Evolutionary conservation across 768 basidiomycete genomes (phyloP), one percentile per base, ranked within the genome.

Genomic region (Leccinellum albellum): DNA sequence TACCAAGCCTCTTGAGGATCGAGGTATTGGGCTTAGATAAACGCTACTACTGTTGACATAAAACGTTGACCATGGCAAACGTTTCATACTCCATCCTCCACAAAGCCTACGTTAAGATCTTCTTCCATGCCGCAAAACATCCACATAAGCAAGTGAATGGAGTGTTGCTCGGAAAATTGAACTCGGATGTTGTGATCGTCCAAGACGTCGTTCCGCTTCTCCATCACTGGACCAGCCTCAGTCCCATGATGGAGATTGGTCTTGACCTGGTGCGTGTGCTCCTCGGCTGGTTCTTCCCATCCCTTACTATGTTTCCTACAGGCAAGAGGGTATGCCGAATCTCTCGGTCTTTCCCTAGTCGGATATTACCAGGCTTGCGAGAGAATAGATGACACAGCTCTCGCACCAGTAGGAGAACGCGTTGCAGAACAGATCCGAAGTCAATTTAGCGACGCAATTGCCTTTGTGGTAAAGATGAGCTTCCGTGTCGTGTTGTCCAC

Each of bases 201-300:
- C 73, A 76, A 50, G 89, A 93, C 65, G 80, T 84, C 3, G 76
- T 94, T 37, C 91, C 91, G 15, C 76, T 94, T 33, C 79, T 91
- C 51, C 91, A 94, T 66, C 85, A 91, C 67, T 93, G 90, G 90
- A 90, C 89, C 7, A 86, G 81, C 63, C 77, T 94, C 53, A 88
- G 86, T 59, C 88, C 89, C 4, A 88, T 88, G 85, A 91, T 91
- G 87, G 89, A 91, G 68, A 85, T 90, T 58, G 91, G 89, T 24
- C 78, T 91, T 42, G 88, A 89, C 64, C 74, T 90, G 66, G 89
- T 89, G 61, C 62, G 84, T 73, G 28, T 17, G 31, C 37, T 50
- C 15, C 40, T 51, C 7, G 15, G 32, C 51, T 47, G 20, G 31
- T 24, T 13, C n/a, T 17, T 48, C 51, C 49, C 20, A n/a, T 44